These are phyloP conservation scores for Fonsecaea erecta DNA, from an alignment of 2,329 filamentous ascomycete genomes.

Conservation along the genomic window DNA sequence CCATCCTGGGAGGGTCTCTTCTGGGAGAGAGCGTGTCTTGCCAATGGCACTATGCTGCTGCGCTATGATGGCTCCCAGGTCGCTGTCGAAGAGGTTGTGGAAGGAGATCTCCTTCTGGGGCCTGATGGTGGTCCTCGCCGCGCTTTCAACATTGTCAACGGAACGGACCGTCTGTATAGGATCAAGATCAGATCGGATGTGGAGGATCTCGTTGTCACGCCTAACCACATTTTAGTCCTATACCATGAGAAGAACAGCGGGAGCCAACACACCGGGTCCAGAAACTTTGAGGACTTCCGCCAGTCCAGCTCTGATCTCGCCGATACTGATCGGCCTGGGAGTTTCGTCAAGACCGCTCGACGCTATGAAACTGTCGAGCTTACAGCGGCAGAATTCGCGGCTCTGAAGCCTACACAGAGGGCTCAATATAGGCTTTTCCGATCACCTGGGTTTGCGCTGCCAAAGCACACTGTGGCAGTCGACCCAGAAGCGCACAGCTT, in stretches of 20 bases:
- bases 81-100: constrained; percentile 55
- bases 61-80: constrained; percentile 52
- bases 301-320: not conserved
- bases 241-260: constrained; percentile 42
- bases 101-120: constrained; percentile 56
- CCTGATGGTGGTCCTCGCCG: constrained; percentile 55
- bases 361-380: not conserved
- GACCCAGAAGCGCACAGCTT: constrained; percentile 45
- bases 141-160: constrained; percentile 57
- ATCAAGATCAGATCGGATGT: constrained; percentile 50
- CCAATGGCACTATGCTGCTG: constrained; percentile 52
- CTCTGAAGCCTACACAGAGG: constrained; percentile 46
- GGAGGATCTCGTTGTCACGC: constrained; percentile 57
- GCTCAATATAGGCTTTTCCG: constrained; percentile 45
- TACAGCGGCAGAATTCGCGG: constrained; percentile 50
- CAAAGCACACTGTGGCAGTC: not conserved
- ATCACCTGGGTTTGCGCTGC: constrained; percentile 23
- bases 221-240: constrained; percentile 56
- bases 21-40: constrained; percentile 70
- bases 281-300: constrained; percentile 37
- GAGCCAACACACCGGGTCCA: not conserved
- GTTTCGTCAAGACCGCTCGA: not conserved
- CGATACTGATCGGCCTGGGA: not conserved
- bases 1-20: constrained; percentile 96
- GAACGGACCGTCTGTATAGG: constrained; percentile 55